Percentiles rank a stretch among this genome's conserved stretches.
These are phyloP conservation scores for Cenchrus americanus DNA, from an alignment of 176 grass and related monocot species.

Conservation along the genomic window DNA sequence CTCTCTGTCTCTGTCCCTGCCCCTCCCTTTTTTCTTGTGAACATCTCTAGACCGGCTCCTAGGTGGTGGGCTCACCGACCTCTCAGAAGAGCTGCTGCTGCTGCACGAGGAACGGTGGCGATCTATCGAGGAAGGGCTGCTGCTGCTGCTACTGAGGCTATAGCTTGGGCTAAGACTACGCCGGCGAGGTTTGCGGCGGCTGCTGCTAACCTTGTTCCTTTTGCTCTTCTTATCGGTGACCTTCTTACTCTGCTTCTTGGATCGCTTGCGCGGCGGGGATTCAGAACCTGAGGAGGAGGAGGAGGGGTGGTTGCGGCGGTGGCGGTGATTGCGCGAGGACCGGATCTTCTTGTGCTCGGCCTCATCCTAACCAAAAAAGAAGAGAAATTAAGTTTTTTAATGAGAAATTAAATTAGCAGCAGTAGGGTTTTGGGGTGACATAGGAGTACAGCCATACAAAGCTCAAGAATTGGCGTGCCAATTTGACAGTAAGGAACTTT, in stretches of 20 bases:
- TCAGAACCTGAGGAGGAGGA: conserved; percentile 24
- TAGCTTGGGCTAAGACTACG: conserved; percentile 45
- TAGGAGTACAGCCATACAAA: background rate
- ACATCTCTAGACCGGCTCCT: conserved; percentile 49
- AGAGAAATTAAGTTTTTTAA: background rate
- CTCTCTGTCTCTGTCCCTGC: conserved; percentile 43
- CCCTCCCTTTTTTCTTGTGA: conserved; percentile 49
- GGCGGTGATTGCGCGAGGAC: conserved; percentile 47
- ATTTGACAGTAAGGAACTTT: conserved; percentile 21
- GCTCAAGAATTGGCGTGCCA: background rate
- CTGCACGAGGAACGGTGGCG: conserved; percentile 38
- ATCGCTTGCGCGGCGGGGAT: conserved; percentile 40
- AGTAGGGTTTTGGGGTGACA: conserved; percentile 3
- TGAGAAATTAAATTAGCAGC: background rate
- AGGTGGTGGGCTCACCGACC: conserved; percentile 45
- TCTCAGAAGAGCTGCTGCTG: conserved; percentile 42
- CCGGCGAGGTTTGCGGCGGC: background rate
- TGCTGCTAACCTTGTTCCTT: conserved; percentile 34
- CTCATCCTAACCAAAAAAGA: conserved; percentile 48
- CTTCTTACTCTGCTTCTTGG: conserved; percentile 52
- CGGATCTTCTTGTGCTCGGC: conserved; percentile 42
- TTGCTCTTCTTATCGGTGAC: conserved; percentile 47
- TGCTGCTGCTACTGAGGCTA: conserved; percentile 42
- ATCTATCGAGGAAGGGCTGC: conserved; percentile 42
- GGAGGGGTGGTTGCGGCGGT: conserved; percentile 8